These are phyloP conservation scores for Neofusicoccum laricinum DNA, from an alignment of 2,329 filamentous ascomycete species.

Conservation along the genomic window DNA sequence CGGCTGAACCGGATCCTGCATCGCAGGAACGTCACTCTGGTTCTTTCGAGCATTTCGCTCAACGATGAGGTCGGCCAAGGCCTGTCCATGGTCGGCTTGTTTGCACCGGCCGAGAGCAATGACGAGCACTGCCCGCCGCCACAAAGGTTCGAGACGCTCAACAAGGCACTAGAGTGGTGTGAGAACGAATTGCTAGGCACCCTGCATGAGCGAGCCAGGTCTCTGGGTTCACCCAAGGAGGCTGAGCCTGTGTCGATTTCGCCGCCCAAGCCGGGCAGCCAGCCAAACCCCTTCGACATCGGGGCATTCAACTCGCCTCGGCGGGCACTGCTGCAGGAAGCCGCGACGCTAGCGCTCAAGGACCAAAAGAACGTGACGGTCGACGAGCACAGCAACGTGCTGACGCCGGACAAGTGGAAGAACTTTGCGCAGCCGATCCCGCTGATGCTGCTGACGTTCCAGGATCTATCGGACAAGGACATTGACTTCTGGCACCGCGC, in stretches of 20 bases:
- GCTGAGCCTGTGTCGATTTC: constrained; percentile 35
- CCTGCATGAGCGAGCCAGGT: constrained; percentile 41
- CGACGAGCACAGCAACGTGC: constrained; percentile 31
- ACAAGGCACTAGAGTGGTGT: constrained; percentile 88
- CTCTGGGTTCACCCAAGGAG: constrained; percentile 42
- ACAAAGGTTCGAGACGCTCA: constrained; percentile 80
- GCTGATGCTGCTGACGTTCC: constrained; percentile 92
- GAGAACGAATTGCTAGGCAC: constrained; percentile 87
- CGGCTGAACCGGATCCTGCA: constrained; percentile 82
- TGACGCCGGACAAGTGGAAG: constrained; percentile 68
- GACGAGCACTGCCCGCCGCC: constrained; percentile 54
- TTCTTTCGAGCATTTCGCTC: constrained; percentile 78
- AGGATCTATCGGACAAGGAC: constrained; percentile 77
- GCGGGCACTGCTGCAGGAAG: constrained; percentile 71
- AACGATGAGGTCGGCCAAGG: constrained; percentile 73
- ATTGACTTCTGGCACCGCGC: constrained; percentile 94
- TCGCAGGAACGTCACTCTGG: constrained; percentile 73
- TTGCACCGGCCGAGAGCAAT: constrained; percentile 62
- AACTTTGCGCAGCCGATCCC: constrained; percentile 86
- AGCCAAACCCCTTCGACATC: constrained; percentile 43
- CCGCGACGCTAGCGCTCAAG: constrained; percentile 71
- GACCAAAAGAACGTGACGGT: constrained; percentile 37
- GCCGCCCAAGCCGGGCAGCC: constrained; percentile 20
- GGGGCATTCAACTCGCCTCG: constrained; percentile 71
- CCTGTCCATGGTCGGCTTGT: constrained; percentile 80